Evolutionary conservation across 169 alveolate genomes (phyloP), one percentile per base, ranked within the genome.

Genomic region (Eimeria falciformis): DNA sequence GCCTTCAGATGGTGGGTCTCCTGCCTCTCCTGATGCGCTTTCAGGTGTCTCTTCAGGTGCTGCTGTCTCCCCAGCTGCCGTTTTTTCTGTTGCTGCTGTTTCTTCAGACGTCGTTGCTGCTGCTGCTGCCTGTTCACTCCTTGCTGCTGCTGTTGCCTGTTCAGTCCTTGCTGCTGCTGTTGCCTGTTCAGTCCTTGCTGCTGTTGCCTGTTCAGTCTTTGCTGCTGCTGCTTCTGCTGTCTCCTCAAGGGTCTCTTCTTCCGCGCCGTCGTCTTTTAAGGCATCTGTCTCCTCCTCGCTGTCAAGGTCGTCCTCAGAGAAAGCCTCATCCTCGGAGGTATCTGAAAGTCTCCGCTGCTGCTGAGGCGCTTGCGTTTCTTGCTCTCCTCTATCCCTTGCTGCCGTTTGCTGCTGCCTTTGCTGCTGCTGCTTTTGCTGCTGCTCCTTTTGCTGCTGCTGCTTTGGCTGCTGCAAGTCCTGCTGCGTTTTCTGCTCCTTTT

Each of bases 351-450:
- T n/a, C n/a, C n/a, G n/a, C n/a, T n/a, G 69, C 69, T 58, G 69
- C 69, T 58, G 69, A 23, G 23, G 69, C 69, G 23, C 6, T 5
- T 3, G 69, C n/a, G n/a, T n/a, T n/a, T n/a, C n/a, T n/a, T n/a
- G n/a, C n/a, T n/a, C n/a, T n/a, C n/a, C n/a, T n/a, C n/a, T n/a
- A n/a, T n/a, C n/a, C n/a, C n/a, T n/a, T n/a, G n/a, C n/a, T n/a
- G n/a, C n/a, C n/a, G n/a, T n/a, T 23, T 62, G 25, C 75, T 21
- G 25, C 75, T 9, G 75, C 25, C 29, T 12, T 12, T 79, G 71
- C 71, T 0, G 73, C 75, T 50, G 73, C 73, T 79, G 89, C 75
- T 6, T 11, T n/a, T 47, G 71, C 50, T 17, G 68, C 69, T 79
- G 73, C 50, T 11, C n/a, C n/a, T n/a, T n/a, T n/a, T n/a, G 81